Percentiles rank a stretch among this genome's conserved stretches.
Evolutionary conservation across 176 grass and related monocot genomes (phyloP).

Genomic region (Canna indica): DNA sequence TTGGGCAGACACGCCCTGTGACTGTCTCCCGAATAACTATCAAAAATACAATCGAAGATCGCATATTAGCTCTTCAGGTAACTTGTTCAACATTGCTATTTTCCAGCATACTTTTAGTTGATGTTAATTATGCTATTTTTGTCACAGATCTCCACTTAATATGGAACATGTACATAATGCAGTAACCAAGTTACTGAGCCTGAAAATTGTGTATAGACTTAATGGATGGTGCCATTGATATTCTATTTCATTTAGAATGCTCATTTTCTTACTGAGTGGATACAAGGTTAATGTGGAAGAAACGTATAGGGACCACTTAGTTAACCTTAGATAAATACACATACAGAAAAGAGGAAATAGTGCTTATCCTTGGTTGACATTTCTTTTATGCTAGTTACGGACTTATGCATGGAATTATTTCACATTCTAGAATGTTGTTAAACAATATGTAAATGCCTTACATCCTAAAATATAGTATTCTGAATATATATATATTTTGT

Average conservation of each 20-base stretch:
- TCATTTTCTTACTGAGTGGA: background rate
- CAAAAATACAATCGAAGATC: slow-evolving; percentile 82
- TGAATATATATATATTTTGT: background rate
- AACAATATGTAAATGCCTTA: background rate
- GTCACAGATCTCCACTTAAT: background rate
- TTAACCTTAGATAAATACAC: background rate
- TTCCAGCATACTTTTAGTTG: background rate
- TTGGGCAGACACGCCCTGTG: slow-evolving; percentile 74
- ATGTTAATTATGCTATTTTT: background rate
- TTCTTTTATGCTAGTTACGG: background rate
- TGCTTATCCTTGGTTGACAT: background rate
- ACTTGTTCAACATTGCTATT: background rate
- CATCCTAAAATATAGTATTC: background rate
- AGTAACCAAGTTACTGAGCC: background rate
- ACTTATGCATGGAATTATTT: background rate
- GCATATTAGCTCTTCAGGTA: slow-evolving; percentile 91
- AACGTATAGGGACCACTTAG: background rate
- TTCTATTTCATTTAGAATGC: background rate
- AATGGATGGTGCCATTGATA: background rate
- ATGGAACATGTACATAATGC: no score
- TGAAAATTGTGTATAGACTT: background rate
- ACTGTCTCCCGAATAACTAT: slow-evolving; percentile 70
- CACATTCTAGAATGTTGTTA: background rate
- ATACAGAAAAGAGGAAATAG: background rate
- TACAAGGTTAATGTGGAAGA: background rate